Conservation (phyloP, 352 stramenopile species). For the Phytophthora agathidicida region DNA sequence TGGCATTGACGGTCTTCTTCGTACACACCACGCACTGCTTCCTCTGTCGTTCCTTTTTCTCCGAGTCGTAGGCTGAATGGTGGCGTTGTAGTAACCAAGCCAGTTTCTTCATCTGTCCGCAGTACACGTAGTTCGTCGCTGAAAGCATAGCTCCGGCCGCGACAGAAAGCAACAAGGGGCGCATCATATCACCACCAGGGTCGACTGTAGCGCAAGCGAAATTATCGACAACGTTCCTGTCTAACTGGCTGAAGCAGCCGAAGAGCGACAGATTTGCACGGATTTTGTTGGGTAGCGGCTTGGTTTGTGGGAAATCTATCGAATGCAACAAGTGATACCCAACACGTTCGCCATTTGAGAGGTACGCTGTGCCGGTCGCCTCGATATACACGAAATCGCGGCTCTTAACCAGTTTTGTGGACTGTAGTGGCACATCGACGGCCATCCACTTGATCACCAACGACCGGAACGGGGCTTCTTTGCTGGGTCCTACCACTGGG, state of each 20-base stretch:
- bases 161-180: slow-evolving; percentile 24
- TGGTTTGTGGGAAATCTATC: slow-evolving; percentile 46
- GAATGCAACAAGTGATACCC: slow-evolving; percentile 47
- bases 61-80: slow-evolving; percentile 2
- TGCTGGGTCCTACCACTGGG: slow-evolving; percentile 21
- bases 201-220: slow-evolving; percentile 36
- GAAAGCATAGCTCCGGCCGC: slow-evolving; percentile 36
- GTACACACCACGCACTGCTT: slow-evolving; percentile 27
- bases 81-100: slow-evolving; percentile 39
- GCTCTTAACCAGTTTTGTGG: slow-evolving; percentile 24
- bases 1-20: slow-evolving; percentile 23
- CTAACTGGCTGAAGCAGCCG: slow-evolving; percentile 42
- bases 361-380: slow-evolving; percentile 25
- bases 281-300: slow-evolving; percentile 31
- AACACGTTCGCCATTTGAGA: slow-evolving; percentile 26
- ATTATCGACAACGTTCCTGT: slow-evolving; percentile 36
- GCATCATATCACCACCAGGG: slow-evolving; percentile 30
- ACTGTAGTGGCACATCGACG: slow-evolving; percentile 23
- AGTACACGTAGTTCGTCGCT: slow-evolving; percentile 42
- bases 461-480: slow-evolving; percentile 29
- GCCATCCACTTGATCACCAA: slow-evolving; percentile 40
- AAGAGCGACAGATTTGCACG: slow-evolving; percentile 46
- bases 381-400: slow-evolving; percentile 44
- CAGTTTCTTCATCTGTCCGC: slow-evolving; percentile 62
- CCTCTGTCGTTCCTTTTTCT: background rate